A percentile compares a stretch with the other conserved stretches of the same genome.
Evolutionary conservation across 495 filamentous ascomycete genomes (phyloP).

Genomic region (Podospora sp.): DNA sequence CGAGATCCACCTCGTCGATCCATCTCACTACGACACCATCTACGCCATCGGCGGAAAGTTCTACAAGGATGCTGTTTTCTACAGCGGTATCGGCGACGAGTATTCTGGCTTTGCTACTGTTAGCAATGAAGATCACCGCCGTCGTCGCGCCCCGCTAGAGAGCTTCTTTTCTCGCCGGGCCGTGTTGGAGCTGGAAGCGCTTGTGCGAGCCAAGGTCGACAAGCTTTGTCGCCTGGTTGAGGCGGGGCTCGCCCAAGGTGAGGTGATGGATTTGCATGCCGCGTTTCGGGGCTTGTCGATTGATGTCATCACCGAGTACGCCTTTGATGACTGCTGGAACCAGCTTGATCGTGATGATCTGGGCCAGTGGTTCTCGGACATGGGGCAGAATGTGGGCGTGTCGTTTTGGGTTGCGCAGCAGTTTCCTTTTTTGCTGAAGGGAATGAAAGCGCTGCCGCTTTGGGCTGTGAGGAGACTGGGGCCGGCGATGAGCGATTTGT

Average conservation of each 20-base stretch:
- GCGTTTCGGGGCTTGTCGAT: background rate
- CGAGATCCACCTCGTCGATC: conserved; percentile 41
- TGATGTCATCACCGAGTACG: conserved; percentile 1
- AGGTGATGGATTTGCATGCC: background rate
- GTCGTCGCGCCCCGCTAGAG: conserved; percentile 4
- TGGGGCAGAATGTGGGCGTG: background rate
- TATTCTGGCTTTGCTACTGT: conserved; percentile 5
- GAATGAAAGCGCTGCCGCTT: background rate
- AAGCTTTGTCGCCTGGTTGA: conserved; percentile 12
- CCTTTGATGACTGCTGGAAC: conserved; percentile 5
- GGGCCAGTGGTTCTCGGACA: conserved; percentile 3
- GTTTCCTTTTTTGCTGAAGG: conserved; percentile 2
- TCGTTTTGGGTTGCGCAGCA: conserved; percentile 4
- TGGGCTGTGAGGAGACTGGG: background rate
- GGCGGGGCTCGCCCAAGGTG: background rate
- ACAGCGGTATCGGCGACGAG: conserved; percentile 7
- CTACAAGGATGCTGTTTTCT: conserved; percentile 32
- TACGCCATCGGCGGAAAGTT: conserved; percentile 37
- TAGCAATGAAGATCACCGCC: conserved; percentile 10
- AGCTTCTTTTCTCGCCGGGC: conserved; percentile 7
- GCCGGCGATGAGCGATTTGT: conserved; percentile 1
- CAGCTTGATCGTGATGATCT: background rate
- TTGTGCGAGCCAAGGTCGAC: conserved; percentile 5
- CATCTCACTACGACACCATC: conserved; percentile 42
- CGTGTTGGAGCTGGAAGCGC: conserved; percentile 1